Percentiles rank a stretch among this genome's conserved stretches.
These are phyloP conservation scores for Talaromyces sp. DNA, from an alignment of 2,329 filamentous ascomycete species.

Conservation along the genomic window DNA sequence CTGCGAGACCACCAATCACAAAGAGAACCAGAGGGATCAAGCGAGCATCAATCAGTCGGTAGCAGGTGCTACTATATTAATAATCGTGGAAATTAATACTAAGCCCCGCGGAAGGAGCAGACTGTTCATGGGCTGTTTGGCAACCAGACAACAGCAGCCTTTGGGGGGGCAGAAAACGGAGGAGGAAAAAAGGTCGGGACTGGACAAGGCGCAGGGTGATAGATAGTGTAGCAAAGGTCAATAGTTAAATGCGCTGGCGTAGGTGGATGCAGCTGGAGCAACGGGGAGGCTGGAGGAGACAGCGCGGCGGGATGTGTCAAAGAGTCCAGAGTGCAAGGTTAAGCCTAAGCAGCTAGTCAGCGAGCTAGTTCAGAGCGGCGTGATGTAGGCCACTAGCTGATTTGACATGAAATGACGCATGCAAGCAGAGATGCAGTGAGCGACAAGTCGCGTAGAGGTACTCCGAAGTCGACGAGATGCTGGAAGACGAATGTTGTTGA, in stretches of 20 bases:
- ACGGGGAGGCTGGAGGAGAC: conserved; percentile 7
- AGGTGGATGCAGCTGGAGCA: conserved; percentile 1
- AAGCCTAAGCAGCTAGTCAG: not conserved
- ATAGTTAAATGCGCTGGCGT: not conserved
- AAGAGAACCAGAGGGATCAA: not conserved
- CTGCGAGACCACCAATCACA: not conserved
- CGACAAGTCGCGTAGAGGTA: not conserved
- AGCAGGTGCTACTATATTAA: not conserved
- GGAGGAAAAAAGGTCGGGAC: not conserved
- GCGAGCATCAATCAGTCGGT: not conserved
- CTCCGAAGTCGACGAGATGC: not conserved
- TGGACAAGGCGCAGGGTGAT: not conserved
- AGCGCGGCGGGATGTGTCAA: not conserved
- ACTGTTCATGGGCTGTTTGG: not conserved
- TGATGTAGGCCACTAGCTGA: not conserved
- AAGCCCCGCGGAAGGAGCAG: conserved; percentile 1
- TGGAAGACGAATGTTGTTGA: not conserved
- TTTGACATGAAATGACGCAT: not conserved
- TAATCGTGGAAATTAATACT: not conserved
- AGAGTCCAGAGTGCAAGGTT: not conserved
- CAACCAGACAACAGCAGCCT: not conserved
- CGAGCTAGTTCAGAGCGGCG: conserved; percentile 1
- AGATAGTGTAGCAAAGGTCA: not conserved
- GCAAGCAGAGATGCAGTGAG: not conserved
- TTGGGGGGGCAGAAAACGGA: not conserved